These are phyloP conservation scores for Solanum peruvianum DNA, from an alignment of 257 asterid species.

Conservation along the genomic window DNA sequence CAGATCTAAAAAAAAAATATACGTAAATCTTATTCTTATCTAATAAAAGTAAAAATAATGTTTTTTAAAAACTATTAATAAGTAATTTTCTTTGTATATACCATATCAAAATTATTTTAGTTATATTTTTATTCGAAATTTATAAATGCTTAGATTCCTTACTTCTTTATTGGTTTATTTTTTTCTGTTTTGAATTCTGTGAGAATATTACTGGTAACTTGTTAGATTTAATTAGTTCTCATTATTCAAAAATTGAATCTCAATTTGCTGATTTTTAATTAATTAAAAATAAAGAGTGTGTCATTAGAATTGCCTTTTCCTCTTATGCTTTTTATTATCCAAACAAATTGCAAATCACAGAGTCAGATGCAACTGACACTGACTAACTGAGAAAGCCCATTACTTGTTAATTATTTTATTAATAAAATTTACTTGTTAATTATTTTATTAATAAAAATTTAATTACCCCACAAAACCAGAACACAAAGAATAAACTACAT, in stretches of 20 bases:
- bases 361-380: background rate
- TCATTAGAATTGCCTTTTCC: background rate
- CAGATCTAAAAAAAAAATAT: too few relatives aligned
- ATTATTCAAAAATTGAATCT: background rate
- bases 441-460: background rate
- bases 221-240: background rate
- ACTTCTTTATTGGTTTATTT: background rate
- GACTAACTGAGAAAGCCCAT: background rate
- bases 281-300: background rate
- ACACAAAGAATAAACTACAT: too few relatives aligned
- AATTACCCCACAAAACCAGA: background rate
- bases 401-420: background rate
- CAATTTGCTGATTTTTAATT: background rate
- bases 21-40: rapidly evolving
- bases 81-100: too few relatives aligned
- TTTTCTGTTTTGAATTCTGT: background rate
- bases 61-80: rapidly evolving
- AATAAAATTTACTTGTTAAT: background rate
- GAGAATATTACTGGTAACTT: background rate
- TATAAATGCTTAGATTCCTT: too few relatives aligned
- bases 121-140: too few relatives aligned
- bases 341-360: background rate
- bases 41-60: rapidly evolving
- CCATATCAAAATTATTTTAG: too few relatives aligned
- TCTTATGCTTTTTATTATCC: background rate